Evolutionary conservation across 305 asterid species (phyloP), one percentile per base, ranked within the genome.

Genomic region (Solanum chacoense): DNA sequence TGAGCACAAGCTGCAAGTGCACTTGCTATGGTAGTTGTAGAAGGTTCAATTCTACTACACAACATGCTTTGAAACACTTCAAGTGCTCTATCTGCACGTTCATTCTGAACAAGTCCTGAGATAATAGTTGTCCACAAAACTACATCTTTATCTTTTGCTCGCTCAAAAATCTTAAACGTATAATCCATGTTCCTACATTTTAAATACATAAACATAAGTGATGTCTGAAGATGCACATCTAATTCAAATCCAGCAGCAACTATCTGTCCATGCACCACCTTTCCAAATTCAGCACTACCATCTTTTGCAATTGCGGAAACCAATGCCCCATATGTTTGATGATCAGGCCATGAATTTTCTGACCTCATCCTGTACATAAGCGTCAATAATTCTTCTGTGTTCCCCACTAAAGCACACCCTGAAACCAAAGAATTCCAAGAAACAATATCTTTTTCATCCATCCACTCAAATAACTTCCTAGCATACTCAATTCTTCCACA

Each of bases 361-460:
- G 22, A 67, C 90, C 93, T 92, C 99, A 96, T 95, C 88, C 93
- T 91, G 59, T 84, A 29, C 45, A 94, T 90, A 32, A 94, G 93
- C 71, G 87, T 85, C 83, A 93, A 79, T 45, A 91, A 94, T 90
- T 93, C 93, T 35, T 45, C 76, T 18, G 92, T 32, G 45, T 91
- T 75, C 75, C 95, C 98, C 32, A 84, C 79, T 71, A 71, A 31
- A 9, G 95, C 89, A 91, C 95, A 96, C 8, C 92, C 95, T 35
- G 95, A 93, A 69, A 95, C 91, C 94, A 96, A 89, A 90, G 96
- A 93, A 92, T 94, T 96, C 99, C 96, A 95, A 50, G 99, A 94
- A 92, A 95, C 94, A 45, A 92, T 86, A 90, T 96, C 98, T 90
- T 89, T 95, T 31, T 85, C 89, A 13, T 90, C 90, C 93, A 93